Evolutionary conservation across 768 basidiomycete genomes (phyloP).

Genomic region (Boletellus ananiceps): DNA sequence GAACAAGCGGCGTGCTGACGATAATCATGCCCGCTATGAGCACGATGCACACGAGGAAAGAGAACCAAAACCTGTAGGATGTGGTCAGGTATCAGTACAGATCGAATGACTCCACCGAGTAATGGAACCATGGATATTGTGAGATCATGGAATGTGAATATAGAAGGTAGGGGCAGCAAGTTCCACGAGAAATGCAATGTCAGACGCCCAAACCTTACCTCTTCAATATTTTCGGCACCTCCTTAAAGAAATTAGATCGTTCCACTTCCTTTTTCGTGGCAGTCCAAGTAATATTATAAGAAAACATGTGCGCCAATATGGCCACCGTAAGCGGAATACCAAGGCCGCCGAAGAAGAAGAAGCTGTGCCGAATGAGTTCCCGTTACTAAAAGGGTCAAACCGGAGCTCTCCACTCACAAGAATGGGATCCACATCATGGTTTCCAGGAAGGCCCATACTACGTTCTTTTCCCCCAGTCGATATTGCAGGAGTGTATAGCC

Average conservation of each 20-base stretch:
- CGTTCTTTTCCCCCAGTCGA: slow-evolving; percentile 46
- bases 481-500: slow-evolving; percentile 73
- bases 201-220: slow-evolving; percentile 16
- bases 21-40: slow-evolving; percentile 56
- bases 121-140: neutral
- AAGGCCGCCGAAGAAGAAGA: slow-evolving; percentile 58
- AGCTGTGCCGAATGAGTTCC: slow-evolving; percentile 17
- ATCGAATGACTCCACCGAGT: slow-evolving; percentile 1
- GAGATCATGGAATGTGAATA: neutral
- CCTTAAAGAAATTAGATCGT: slow-evolving; percentile 85
- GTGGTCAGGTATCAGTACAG: slow-evolving; percentile 14
- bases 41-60: slow-evolving; percentile 50
- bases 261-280: slow-evolving; percentile 80
- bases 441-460: slow-evolving; percentile 24
- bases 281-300: slow-evolving; percentile 55
- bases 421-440: slow-evolving; percentile 32
- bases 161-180: neutral
- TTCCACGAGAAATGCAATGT: neutral
- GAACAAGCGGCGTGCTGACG: slow-evolving; percentile 49
- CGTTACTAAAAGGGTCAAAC: neutral
- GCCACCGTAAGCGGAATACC: slow-evolving; percentile 50
- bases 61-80: slow-evolving; percentile 29
- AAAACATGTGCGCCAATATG: slow-evolving; percentile 52
- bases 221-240: slow-evolving; percentile 77
- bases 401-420: slow-evolving; percentile 28